These are phyloP conservation scores for Nannizziopsis barbatae DNA, from an alignment of 2,329 filamentous ascomycete genomes.

Conservation along the genomic window DNA sequence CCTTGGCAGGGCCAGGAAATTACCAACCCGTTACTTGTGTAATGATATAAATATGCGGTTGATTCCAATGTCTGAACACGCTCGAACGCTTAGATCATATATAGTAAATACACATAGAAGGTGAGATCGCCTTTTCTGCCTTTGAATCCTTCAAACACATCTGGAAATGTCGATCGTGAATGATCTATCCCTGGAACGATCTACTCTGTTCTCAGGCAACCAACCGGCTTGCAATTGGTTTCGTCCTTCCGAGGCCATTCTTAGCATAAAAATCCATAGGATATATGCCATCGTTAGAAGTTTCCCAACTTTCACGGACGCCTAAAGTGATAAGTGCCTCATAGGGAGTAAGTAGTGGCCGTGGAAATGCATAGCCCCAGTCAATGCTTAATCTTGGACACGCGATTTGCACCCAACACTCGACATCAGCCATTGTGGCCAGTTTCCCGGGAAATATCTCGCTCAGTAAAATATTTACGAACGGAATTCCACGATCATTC, in stretches of 20 bases:
- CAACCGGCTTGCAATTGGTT: conserved; percentile 20
- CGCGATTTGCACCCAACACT: conserved; percentile 97
- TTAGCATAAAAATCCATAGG: conserved; percentile 98
- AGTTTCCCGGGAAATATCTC: conserved; percentile 97
- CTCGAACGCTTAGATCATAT: too few relatives aligned
- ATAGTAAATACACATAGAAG: too few relatives aligned
- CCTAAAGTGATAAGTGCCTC: conserved; percentile 88
- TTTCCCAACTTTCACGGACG: conserved; percentile 62
- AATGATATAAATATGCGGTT: too few relatives aligned
- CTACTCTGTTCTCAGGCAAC: too few relatives aligned
- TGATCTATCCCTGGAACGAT: neutral
- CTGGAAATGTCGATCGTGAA: neutral
- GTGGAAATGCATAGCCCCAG: conserved; percentile 92
- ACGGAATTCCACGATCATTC: conserved; percentile 59
- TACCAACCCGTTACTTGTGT: too few relatives aligned
- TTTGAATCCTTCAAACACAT: too few relatives aligned
- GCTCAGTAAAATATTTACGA: conserved; percentile 73
- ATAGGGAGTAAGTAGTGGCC: conserved; percentile 83
- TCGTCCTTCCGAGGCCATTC: conserved; percentile 77
- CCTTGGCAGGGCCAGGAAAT: too few relatives aligned
- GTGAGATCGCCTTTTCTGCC: too few relatives aligned
- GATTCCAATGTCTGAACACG: too few relatives aligned
- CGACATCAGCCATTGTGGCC: conserved; percentile 83
- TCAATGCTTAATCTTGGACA: conserved; percentile 96
- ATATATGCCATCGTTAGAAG: conserved; percentile 55